A percentile compares a stretch with the other conserved stretches of the same genome.
Evolutionary conservation across 2,329 filamentous ascomycete species (phyloP).

Genomic region (Diaporthe velutina): DNA sequence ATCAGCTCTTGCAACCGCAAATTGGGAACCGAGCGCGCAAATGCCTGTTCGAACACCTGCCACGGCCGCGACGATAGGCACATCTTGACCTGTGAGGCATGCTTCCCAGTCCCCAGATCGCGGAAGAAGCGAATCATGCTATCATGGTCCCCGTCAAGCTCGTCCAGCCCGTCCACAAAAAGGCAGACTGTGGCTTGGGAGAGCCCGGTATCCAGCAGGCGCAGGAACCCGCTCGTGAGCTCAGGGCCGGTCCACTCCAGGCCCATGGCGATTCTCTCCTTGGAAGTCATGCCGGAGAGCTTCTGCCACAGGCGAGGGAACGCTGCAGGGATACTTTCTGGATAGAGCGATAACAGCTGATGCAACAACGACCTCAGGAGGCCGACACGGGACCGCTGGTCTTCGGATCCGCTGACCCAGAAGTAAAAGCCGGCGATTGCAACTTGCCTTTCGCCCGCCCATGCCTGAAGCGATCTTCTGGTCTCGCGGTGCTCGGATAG

Average conservation of each 20-base stretch:
- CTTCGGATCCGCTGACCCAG: constrained; percentile 56
- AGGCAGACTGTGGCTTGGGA: constrained; percentile 43
- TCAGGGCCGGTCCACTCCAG: constrained; percentile 49
- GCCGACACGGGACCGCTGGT: constrained; percentile 54
- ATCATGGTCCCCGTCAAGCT: constrained; percentile 45
- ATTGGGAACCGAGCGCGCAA: constrained; percentile 41
- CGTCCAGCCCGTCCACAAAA: constrained; percentile 46
- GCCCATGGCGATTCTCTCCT: constrained; percentile 47
- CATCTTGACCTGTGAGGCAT: constrained; percentile 42
- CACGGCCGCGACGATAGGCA: constrained; percentile 48
- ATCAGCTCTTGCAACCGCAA: constrained; percentile 45
- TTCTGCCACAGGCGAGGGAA: constrained; percentile 49
- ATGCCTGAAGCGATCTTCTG: constrained; percentile 41
- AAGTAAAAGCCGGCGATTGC: constrained; percentile 58
- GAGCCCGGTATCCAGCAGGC: constrained; percentile 42
- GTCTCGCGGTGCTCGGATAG: constrained; percentile 46
- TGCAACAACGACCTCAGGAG: constrained; percentile 53
- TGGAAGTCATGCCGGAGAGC: constrained; percentile 44
- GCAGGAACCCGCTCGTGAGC: constrained; percentile 45
- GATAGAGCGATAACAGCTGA: constrained; percentile 48
- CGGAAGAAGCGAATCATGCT: constrained; percentile 43
- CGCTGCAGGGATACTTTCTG: constrained; percentile 42
- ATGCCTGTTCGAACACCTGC: constrained; percentile 45
- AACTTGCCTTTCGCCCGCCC: constrained; percentile 46
- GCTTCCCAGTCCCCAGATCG: constrained; percentile 36